These are phyloP conservation scores for Pichia californica DNA, from an alignment of 805 yeast genomes.

Conservation along the genomic window DNA sequence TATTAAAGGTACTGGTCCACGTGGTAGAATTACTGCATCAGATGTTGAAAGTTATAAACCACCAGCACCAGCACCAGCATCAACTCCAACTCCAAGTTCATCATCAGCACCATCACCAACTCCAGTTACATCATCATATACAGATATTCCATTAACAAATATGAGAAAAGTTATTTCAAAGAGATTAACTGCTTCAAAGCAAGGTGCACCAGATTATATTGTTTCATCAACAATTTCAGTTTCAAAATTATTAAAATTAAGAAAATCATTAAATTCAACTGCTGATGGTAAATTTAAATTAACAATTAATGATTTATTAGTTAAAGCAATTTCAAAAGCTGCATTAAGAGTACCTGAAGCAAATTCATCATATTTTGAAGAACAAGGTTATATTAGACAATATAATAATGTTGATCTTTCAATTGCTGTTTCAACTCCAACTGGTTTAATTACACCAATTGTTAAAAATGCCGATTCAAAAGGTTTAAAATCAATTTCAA, in stretches of 20 bases:
- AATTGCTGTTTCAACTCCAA: slow-evolving; percentile 97
- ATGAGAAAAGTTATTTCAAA: slow-evolving; percentile 94
- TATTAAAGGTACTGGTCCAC: slow-evolving; percentile 89
- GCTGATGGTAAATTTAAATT: slow-evolving; percentile 84
- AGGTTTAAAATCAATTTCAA: slow-evolving; percentile 80
- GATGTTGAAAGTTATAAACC: slow-evolving; percentile 72
- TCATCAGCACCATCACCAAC: slow-evolving; percentile 40
- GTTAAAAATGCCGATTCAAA: slow-evolving; percentile 80
- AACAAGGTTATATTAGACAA: slow-evolving; percentile 86
- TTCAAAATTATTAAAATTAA: slow-evolving; percentile 82
- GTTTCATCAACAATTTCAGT: slow-evolving; percentile 85
- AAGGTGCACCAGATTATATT: slow-evolving; percentile 84
- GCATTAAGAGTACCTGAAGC: slow-evolving; percentile 86
- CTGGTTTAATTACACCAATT: slow-evolving; percentile 95
- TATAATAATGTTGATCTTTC: slow-evolving; percentile 90
- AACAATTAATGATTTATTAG: slow-evolving; percentile 88
- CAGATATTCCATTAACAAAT: slow-evolving; percentile 77
- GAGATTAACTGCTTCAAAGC: slow-evolving; percentile 82
- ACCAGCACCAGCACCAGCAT: slow-evolving; percentile 32
- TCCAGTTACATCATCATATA: slow-evolving; percentile 53
- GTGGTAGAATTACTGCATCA: slow-evolving; percentile 86
- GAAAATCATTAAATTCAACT: slow-evolving; percentile 79
- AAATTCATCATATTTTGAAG: slow-evolving; percentile 89
- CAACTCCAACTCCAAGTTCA: slow-evolving; percentile 38
- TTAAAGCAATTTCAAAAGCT: slow-evolving; percentile 93